Evolutionary conservation across 2,329 filamentous ascomycete genomes (phyloP), one percentile per base, ranked within the genome.

Genomic region (Pseudocercospora musae): DNA sequence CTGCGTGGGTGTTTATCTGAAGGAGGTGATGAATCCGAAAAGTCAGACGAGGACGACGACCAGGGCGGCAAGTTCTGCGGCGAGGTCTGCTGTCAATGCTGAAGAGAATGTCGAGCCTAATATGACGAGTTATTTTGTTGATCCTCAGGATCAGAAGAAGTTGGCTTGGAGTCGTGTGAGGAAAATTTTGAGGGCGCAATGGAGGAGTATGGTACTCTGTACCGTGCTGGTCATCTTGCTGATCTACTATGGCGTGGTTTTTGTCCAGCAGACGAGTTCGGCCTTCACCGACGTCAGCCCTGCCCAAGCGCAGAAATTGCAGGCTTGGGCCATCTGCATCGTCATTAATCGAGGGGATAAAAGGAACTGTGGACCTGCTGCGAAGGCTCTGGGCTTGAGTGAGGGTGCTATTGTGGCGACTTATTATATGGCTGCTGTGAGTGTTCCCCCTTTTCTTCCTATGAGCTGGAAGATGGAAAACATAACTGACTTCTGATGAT

Each of bases 211-310:
- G 62, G 84, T 87, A 27, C 88, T 96, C 57, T 29, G 11, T n/a
- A 90, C 93, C 10, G 77, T 93, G 37, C 85, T 94, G 71, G 92
- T 96, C 67, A 84, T 94, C 66, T 82, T 83, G 62, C 90, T 94
- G 72, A 89, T 93, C 60, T 93, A 93, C 80, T 95, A 95, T 75
- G 87, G 90, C 1, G 80, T 92, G 44, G 82, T 94, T 52, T 96
- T 95, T 72, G 87, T 96, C 46, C 87, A 89, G 73, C 88, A 66
- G 64, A 63, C 94, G 75, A 86, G 86, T 67, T 84, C 87, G 11
- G 81, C 88, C 6, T 53, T 53, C 20, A 78, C 85, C 27, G 62
- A 72, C 59, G 82, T 81, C 2, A 78, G 84, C 29, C 82, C 82
- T 49, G 80, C 81, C 1, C 78, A 84, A 33, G 82, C 82, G 50